Base-by-base conservation (phyloP, 495 filamentous ascomycete species). In the Filosporella fistucella region DNA sequence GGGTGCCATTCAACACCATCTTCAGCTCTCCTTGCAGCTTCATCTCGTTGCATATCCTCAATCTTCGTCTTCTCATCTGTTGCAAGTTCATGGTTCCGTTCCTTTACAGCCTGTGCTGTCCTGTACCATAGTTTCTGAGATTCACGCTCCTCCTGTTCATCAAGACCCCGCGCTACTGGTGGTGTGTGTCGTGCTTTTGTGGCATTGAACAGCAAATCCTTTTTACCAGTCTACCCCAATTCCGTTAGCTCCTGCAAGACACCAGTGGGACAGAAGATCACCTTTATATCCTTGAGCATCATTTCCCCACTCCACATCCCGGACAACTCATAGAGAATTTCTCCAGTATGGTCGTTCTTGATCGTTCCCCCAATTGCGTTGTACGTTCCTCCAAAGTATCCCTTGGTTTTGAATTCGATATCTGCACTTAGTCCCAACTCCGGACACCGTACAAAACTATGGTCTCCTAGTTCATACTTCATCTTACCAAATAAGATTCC, bases 401-500 rank as follows among this genome's bases (percentile, higher is more conserved):
- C 94, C 65, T 99, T 99, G 24, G 87, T 91, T 65, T 97, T 99
- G 71, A 99, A 99, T 53, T 99, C 93, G 47, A 99, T 82, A 62
- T 97, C 93, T 50, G 90, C 90, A n/a, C 80, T 74, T 12, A 97
- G 70, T 33, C 86, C 81, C 21, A 85, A 70, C 63, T 97, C 94
- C 1, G 93, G 86, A 64, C 91, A 99, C 49, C 81, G 77, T n/a
- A 97, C 86, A 56, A 85, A 88, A 67, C 90, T 94, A 69, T 96
- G 91, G 63, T 99, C 93, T 29, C 93, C 93, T 16, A 99, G 78
- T 68, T 99, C 93, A 67, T 97, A 99, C 66, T 96, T 96, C 93
- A 99, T 97, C 67, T 96, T 97, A 17, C 93, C 93, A 59, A 99
- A 96, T 11, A 99, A 71, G 46, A 99, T 97, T 20, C 93, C 93